These are phyloP conservation scores for Sclerotinia glacialis DNA, from an alignment of 2,329 filamentous ascomycete species.

Conservation along the genomic window DNA sequence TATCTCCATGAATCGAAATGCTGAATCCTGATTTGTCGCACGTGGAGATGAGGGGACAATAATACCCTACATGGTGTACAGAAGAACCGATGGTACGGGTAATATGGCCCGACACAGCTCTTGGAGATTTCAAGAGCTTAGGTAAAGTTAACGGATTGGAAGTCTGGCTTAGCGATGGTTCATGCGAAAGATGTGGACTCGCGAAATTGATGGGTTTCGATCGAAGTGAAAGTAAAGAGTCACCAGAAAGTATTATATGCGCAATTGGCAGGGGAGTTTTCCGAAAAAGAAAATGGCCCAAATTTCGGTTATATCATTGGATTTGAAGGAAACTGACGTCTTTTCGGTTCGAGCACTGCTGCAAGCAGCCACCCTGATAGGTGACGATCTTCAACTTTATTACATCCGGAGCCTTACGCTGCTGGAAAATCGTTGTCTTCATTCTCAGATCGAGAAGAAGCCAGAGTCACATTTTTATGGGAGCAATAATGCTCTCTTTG, in stretches of 20 bases:
- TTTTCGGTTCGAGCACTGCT: background rate
- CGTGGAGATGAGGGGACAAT: background rate
- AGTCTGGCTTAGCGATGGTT: background rate
- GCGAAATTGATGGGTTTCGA: background rate
- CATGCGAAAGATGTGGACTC: background rate
- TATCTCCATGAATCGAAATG: background rate
- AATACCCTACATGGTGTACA: constrained; percentile 5
- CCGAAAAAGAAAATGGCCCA: background rate
- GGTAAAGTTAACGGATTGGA: background rate
- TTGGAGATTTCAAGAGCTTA: background rate
- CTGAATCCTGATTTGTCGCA: constrained; percentile 3
- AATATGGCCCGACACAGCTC: background rate
- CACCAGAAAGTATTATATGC: background rate
- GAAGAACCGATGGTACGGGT: background rate
- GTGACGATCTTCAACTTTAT: background rate
- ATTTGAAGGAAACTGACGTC: background rate
- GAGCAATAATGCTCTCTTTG: too few relatives aligned
- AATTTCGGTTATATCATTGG: background rate
- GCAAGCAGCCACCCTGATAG: background rate
- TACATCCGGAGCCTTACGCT: background rate
- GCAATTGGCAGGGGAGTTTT: background rate
- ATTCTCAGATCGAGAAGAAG: background rate
- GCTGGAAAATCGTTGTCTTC: background rate
- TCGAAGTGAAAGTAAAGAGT: background rate
- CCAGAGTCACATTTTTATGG: background rate